phyloP scores from a whole-genome alignment of 2,329 filamentous ascomycete genomes.

The Nemania abortiva region DNA sequence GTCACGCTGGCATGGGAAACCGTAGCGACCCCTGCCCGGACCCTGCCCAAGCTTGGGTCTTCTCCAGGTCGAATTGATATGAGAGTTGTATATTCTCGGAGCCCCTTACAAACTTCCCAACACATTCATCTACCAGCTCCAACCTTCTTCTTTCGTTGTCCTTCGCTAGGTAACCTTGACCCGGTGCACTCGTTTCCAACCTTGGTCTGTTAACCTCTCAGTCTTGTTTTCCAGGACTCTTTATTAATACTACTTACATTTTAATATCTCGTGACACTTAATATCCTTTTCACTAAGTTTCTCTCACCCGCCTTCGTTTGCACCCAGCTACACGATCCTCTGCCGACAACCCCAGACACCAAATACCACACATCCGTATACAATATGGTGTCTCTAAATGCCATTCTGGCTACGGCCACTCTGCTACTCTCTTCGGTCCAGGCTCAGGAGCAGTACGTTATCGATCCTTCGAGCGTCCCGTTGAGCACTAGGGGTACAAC shows the following conservation, averaged over 20 bases:
- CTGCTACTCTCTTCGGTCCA: slow-evolving; percentile 66
- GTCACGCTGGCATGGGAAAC: slow-evolving; percentile 5
- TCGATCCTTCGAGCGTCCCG: slow-evolving; percentile 72
- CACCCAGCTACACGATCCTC: not conserved
- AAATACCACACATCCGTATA: not conserved
- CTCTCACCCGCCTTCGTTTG: slow-evolving; percentile 25
- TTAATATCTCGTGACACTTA: slow-evolving; percentile 29
- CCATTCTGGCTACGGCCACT: slow-evolving; percentile 66
- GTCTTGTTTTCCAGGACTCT: slow-evolving; percentile 19
- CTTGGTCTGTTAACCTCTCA: slow-evolving; percentile 29
- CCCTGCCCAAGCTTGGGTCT: slow-evolving; percentile 15
- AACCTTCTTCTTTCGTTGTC: slow-evolving; percentile 34
- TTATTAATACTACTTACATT: slow-evolving; percentile 23
- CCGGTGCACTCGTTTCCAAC: slow-evolving; percentile 33
- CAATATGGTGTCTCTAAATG: slow-evolving; percentile 67
- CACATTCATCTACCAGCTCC: slow-evolving; percentile 18
- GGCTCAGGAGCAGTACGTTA: slow-evolving; percentile 63
- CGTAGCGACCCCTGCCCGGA: slow-evolving; percentile 10
- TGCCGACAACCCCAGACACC: not conserved
- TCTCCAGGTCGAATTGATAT: slow-evolving; percentile 25
- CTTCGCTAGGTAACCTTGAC: slow-evolving; percentile 26
- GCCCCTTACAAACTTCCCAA: slow-evolving; percentile 30
- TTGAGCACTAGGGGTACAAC: slow-evolving; percentile 64
- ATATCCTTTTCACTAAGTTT: slow-evolving; percentile 9
- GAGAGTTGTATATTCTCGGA: slow-evolving; percentile 22